A percentile compares a stretch with the other conserved stretches of the same genome.
These are phyloP conservation scores for Podaxis carcinomalis DNA, from an alignment of 768 basidiomycete species.

Conservation along the genomic window DNA sequence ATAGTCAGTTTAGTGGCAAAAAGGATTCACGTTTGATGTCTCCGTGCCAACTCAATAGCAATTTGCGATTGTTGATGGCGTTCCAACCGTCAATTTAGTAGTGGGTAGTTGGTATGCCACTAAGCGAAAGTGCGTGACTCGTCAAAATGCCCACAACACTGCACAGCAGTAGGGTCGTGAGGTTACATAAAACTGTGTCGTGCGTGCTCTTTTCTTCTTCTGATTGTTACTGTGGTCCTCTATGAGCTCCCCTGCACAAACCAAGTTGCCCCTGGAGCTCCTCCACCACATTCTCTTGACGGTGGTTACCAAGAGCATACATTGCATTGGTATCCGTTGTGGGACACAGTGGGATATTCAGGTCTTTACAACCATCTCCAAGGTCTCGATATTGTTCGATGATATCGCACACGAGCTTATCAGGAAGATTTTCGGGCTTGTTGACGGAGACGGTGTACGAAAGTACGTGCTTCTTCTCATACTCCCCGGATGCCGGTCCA, in stretches of 20 bases:
- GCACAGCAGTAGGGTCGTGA: not conserved
- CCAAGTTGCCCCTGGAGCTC: not conserved
- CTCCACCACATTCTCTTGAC: not conserved
- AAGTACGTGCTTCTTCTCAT: not conserved
- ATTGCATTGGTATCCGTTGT: not conserved
- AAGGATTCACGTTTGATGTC: too few relatives aligned
- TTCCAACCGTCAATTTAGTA: too few relatives aligned
- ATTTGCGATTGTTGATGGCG: too few relatives aligned
- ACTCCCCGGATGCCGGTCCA: not conserved
- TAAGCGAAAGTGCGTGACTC: not conserved
- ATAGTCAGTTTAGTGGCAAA: too few relatives aligned
- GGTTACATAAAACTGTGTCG: too few relatives aligned
- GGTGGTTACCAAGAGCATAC: not conserved
- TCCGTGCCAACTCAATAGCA: too few relatives aligned
- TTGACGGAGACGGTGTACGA: not conserved
- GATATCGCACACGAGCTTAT: not conserved
- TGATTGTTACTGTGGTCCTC: not conserved
- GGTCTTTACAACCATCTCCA: not conserved
- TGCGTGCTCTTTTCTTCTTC: not conserved
- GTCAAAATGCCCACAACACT: not conserved
- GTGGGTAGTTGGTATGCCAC: not conserved
- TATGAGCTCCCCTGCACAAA: not conserved
- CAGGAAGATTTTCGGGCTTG: not conserved
- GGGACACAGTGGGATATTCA: slow-evolving; percentile 1
- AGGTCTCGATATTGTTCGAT: not conserved